Evolutionary conservation across 306 rosid species (phyloP).

Genomic region (Dalbergia cultrata): DNA sequence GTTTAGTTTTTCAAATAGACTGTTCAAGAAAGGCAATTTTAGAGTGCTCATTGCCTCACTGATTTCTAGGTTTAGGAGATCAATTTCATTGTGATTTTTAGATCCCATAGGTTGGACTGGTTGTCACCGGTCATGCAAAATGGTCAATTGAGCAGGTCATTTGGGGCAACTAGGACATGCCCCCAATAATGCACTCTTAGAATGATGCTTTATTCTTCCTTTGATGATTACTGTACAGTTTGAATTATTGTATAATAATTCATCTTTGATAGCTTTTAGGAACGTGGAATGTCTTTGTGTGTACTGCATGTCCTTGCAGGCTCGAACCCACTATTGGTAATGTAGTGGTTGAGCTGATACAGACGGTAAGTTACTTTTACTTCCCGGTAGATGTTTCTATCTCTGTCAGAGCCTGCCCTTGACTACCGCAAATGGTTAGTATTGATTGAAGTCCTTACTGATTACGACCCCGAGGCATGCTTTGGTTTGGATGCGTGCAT

Average conservation of each 20-base stretch:
- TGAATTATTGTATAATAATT: constrained; percentile 39
- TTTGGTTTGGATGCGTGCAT: background rate
- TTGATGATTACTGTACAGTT: constrained; percentile 51
- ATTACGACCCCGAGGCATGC: background rate
- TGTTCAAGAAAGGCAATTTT: constrained; percentile 50
- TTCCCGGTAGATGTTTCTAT: background rate
- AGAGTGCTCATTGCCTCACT: constrained; percentile 49
- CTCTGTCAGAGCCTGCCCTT: background rate
- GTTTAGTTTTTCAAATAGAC: constrained; percentile 43
- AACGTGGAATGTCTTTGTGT: background rate
- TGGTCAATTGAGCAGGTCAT: constrained; percentile 50
- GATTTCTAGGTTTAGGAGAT: constrained; percentile 48
- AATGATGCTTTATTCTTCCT: constrained; percentile 34
- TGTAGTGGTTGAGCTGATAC: background rate
- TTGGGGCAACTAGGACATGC: constrained; percentile 36
- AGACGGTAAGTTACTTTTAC: background rate
- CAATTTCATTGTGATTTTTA: constrained; percentile 37
- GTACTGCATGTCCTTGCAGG: constrained; percentile 2
- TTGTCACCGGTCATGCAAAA: constrained; percentile 44
- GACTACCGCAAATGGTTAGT: too few species aligned
- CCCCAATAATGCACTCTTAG: constrained; percentile 44
- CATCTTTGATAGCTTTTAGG: constrained; percentile 28
- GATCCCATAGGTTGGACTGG: constrained; percentile 41
- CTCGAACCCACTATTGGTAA: background rate
- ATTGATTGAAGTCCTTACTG: background rate